Evolutionary conservation across 768 basidiomycete species (phyloP), one percentile per base, ranked within the genome.

Genomic region (Tulasnella sp.): DNA sequence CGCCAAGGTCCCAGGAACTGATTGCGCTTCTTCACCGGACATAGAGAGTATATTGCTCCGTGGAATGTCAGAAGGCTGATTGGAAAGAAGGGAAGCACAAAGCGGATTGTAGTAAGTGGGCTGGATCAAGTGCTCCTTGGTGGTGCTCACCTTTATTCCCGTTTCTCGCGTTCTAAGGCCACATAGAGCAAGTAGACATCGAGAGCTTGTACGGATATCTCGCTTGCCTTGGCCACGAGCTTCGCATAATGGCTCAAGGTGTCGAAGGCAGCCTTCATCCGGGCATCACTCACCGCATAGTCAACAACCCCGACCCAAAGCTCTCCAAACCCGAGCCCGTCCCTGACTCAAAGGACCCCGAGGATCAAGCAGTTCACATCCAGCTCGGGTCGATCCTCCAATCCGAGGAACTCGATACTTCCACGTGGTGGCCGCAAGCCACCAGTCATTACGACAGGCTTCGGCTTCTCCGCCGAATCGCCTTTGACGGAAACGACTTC

Each of bases 11-110:
- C 29, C 61, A 29, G 11, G 29, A 67, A 29, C 61, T 67, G 61
- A 67, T 35, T 23, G 20, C 23, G 5, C 61, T 15, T 67, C 61
- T 23, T 29, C 32, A 9, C 26, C 35, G 61, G 13, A 9, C 5
- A 35, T 67, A 77, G 77, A 29, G 77, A 46, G 44, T 57, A 46
- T 77, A 77, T 26, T 77, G 77, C 70, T 77, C 69, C 26, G 26
- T n/a, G 77, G 70, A 77, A 5, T 77, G 77, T 72, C 77, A 77
- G 55, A 70, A 32, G 11, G n/a, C 44, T 11, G 77, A 77, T 40
- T 77, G 77, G 77, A 77, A 77, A 39, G 35, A 70, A 32, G 77
- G 71, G 13, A 32, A 32, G n/a, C 69, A 77, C 40, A 77, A 71
- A 37, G 57, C 15, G 32, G n/a, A 15, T 4, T 77, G 77, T 39